Percentiles rank a stretch among this genome's conserved stretches.
These are phyloP conservation scores for Moniliophthora roreri DNA, from an alignment of 1,284 basidiomycete genomes.

Conservation along the genomic window DNA sequence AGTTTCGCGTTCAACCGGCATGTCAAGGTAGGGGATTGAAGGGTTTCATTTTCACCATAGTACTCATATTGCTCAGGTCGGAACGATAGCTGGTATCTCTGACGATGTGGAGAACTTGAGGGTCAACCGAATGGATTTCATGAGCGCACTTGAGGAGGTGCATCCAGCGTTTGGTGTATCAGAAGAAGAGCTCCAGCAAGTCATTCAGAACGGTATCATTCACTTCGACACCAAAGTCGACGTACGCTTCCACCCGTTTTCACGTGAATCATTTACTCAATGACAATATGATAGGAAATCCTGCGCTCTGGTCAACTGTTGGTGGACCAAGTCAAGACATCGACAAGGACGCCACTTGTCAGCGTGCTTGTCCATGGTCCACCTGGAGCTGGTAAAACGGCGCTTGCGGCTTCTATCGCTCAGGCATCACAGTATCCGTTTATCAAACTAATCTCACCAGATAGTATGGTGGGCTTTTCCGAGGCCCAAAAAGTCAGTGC, in stretches of 20 bases:
- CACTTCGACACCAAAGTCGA: constrained; percentile 80
- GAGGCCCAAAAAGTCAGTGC: constrained; percentile 91
- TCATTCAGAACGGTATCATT: constrained; percentile 97
- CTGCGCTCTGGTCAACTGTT: constrained; percentile 90
- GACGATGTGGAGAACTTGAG: constrained; percentile 94
- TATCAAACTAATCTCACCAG: constrained; percentile 96
- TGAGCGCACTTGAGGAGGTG: constrained; percentile 92
- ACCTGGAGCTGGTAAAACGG: constrained; percentile 93
- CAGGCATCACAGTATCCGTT: constrained; percentile 94
- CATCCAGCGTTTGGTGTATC: constrained; percentile 97
- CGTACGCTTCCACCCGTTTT: constrained; percentile 43
- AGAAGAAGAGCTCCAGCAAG: constrained; percentile 93
- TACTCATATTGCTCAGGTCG: constrained; percentile 50
- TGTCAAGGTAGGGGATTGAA: constrained; percentile 64
- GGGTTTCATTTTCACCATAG: neutral
- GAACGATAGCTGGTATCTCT: constrained; percentile 94
- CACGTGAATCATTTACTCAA: constrained; percentile 6
- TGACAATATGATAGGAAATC: constrained; percentile 59
- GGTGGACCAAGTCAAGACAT: constrained; percentile 93
- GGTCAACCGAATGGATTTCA: constrained; percentile 87
- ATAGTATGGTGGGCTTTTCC: constrained; percentile 94
- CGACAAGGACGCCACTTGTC: constrained; percentile 90
- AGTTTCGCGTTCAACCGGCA: constrained; percentile 98
- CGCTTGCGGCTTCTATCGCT: constrained; percentile 93
- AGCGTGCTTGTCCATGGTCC: constrained; percentile 90